Evolutionary conservation across 257 asterid species (phyloP).

Genomic region (Ilex asprella): DNA sequence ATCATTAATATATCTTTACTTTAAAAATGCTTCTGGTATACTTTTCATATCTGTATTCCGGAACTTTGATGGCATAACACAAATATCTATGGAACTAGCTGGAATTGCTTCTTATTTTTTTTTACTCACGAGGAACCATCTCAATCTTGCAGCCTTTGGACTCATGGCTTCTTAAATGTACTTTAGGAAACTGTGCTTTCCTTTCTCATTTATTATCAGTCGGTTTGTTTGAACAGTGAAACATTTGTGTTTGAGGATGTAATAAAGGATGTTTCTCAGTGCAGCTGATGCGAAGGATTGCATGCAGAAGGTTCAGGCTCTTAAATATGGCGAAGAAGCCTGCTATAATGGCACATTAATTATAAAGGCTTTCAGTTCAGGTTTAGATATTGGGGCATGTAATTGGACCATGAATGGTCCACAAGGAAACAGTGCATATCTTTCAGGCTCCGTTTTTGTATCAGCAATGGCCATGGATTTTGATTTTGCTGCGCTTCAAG

Average conservation of each 20-base stretch:
- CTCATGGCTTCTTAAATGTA: not conserved
- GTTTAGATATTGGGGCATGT: slow-evolving; percentile 86
- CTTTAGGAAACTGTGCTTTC: not conserved
- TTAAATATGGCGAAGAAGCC: slow-evolving; percentile 78
- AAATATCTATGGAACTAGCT: slow-evolving; percentile 1
- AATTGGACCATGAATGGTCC: slow-evolving; percentile 74
- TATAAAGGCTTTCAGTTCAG: slow-evolving; percentile 71
- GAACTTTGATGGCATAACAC: too few relatives aligned
- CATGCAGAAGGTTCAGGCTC: slow-evolving; percentile 60
- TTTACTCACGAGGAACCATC: too few relatives aligned
- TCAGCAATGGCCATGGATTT: slow-evolving; percentile 51
- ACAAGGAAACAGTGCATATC: slow-evolving; percentile 48
- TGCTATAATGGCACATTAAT: slow-evolving; percentile 75
- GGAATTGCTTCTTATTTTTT: slow-evolving; percentile 2
- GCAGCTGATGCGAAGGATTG: slow-evolving; percentile 91
- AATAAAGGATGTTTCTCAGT: slow-evolving; percentile 48
- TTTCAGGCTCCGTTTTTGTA: slow-evolving; percentile 59
- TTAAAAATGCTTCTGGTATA: too few relatives aligned
- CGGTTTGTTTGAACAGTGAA: slow-evolving; percentile 1
- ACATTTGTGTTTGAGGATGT: slow-evolving; percentile 15
- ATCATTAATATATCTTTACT: too few relatives aligned
- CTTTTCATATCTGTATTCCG: too few relatives aligned
- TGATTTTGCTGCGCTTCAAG: slow-evolving; percentile 45
- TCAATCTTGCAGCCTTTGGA: not conserved
- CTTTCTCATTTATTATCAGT: not conserved